phyloP scores from a whole-genome alignment of 2,329 filamentous ascomycete genomes.

The Lecanicillium sp. region DNA sequence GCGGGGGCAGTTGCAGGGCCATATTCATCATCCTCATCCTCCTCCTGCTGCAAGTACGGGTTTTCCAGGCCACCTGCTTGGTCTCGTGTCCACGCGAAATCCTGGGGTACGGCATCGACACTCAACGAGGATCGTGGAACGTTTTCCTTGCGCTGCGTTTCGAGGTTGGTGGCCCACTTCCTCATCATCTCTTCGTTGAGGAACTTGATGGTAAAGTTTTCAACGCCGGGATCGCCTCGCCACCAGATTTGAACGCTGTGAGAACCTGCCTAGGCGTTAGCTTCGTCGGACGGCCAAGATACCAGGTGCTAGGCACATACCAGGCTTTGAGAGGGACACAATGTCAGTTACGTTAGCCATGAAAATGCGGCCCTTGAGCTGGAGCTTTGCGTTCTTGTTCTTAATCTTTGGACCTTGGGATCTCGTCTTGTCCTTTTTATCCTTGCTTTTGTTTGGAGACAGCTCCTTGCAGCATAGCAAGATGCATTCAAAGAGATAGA shows the following conservation, averaged over 20 bases:
- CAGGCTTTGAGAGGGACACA: constrained; percentile 78
- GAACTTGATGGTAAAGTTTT: constrained; percentile 94
- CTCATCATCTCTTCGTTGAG: constrained; percentile 85
- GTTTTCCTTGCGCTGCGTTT: constrained; percentile 62
- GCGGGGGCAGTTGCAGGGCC: constrained; percentile 26
- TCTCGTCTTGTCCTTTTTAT: constrained; percentile 60
- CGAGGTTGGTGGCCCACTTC: constrained; percentile 79
- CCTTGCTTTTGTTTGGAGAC: constrained; percentile 72
- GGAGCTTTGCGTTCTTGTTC: constrained; percentile 70
- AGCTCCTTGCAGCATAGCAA: constrained; percentile 95
- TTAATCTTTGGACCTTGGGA: constrained; percentile 47
- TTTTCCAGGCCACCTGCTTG: constrained; percentile 65
- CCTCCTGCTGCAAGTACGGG: constrained; percentile 62
- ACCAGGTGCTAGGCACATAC: constrained; percentile 41
- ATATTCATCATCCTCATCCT: constrained; percentile 53
- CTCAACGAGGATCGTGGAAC: constrained; percentile 37
- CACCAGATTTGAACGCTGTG: constrained; percentile 98
- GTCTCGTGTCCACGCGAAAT: constrained; percentile 72
- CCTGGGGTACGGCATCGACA: constrained; percentile 49
- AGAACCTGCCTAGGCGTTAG: constrained; percentile 53
- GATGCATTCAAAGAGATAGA: constrained; percentile 94
- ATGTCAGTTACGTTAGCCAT: constrained; percentile 98
- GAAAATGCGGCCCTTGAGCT: constrained; percentile 94
- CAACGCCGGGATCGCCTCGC: constrained; percentile 92
- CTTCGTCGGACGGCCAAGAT: constrained; percentile 5